phyloP scores from a whole-genome alignment of 1,139 yeast species.

The Debaryomyces sp. region DNA sequence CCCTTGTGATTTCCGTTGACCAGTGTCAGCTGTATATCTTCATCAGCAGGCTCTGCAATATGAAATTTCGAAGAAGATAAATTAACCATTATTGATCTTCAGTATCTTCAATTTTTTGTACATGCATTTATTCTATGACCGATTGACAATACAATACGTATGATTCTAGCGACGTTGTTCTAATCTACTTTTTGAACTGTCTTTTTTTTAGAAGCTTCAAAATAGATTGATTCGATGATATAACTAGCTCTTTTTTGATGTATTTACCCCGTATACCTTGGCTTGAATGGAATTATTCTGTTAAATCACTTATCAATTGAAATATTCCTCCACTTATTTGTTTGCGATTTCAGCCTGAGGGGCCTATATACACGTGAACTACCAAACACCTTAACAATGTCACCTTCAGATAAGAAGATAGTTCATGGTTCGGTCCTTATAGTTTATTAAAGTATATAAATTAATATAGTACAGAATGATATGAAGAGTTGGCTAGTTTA shows the following conservation, averaged over 20 bases:
- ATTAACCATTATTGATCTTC: conserved; percentile 7
- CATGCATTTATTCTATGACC: conserved; percentile 3
- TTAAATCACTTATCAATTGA: conserved; percentile 2
- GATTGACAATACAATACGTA: neutral
- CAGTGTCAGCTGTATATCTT: neutral
- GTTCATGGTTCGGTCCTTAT: neutral
- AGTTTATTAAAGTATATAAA: conserved; percentile 3
- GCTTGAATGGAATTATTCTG: neutral
- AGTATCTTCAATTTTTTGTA: neutral
- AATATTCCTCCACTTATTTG: neutral
- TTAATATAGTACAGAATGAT: conserved; percentile 5
- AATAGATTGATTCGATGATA: neutral
- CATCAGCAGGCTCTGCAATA: neutral
- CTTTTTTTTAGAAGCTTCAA: neutral
- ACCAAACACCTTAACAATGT: neutral
- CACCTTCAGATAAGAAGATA: neutral
- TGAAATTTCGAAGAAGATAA: conserved; percentile 5
- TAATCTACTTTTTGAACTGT: neutral
- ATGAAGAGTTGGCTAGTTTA: conserved; percentile 4
- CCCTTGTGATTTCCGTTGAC: neutral
- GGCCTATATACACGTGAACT: conserved; percentile 1
- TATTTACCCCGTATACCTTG: neutral
- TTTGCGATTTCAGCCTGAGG: conserved; percentile 1
- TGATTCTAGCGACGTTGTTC: neutral
- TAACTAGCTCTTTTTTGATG: neutral